Percentiles rank a stretch among this genome's conserved stretches.
Conservation (phyloP, 805 yeast genomes). For the Saccharomycopsis sp. region DNA sequence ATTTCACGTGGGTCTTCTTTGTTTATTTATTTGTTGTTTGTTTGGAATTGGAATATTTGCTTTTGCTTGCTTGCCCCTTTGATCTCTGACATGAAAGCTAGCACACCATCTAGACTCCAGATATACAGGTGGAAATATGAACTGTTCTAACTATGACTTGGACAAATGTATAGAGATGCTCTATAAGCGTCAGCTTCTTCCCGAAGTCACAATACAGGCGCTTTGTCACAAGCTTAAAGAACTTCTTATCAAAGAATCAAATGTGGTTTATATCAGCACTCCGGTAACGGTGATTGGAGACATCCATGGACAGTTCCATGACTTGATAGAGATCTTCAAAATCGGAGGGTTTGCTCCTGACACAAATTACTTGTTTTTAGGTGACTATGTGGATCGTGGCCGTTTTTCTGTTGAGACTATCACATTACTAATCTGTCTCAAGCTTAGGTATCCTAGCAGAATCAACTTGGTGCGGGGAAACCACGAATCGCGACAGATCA, state of each 20-base stretch:
- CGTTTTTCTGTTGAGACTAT: constrained; percentile 92
- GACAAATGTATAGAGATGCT: constrained; percentile 67
- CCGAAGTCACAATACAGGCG: constrained; percentile 64
- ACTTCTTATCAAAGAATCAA: constrained; percentile 69
- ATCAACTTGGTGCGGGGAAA: constrained; percentile 85
- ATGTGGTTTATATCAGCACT: constrained; percentile 73
- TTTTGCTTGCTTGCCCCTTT: not conserved
- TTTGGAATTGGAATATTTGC: not conserved
- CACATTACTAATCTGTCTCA: constrained; percentile 69
- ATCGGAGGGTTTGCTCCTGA: constrained; percentile 93
- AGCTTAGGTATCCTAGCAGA: constrained; percentile 81
- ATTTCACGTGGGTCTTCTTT: too few relatives aligned
- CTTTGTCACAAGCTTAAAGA: constrained; percentile 80
- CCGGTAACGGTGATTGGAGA: constrained; percentile 97
- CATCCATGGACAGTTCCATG: constrained; percentile 96
- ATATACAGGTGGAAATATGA: not conserved
- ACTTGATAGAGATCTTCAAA: constrained; percentile 81
- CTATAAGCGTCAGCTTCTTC: constrained; percentile 57
- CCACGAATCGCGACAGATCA: constrained; percentile 94
- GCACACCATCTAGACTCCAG: not conserved
- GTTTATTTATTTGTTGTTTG: not conserved
- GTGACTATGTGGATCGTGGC: constrained; percentile 96
- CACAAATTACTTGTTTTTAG: constrained; percentile 87
- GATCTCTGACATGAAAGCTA: not conserved
- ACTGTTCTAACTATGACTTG: constrained; percentile 37